A percentile compares a stretch with the other conserved stretches of the same genome.
Conservation (phyloP, 352 stramenopile species). For the Thalassiosira mediterranea region DNA sequence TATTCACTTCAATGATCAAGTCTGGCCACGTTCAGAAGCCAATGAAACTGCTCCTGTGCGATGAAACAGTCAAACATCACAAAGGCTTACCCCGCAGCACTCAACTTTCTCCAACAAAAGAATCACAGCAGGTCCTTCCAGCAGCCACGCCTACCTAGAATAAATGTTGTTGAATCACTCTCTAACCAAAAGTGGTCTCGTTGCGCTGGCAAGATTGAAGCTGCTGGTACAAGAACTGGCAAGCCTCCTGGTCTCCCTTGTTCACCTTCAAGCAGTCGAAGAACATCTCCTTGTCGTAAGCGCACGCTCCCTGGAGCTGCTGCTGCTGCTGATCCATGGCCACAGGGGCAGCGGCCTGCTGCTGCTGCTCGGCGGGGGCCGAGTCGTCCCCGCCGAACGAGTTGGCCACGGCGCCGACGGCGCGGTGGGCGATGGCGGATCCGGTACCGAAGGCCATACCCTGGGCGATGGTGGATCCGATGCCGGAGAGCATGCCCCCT, state of each 20-base stretch:
- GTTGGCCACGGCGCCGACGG: constrained; percentile 77
- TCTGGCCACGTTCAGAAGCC: too few species aligned
- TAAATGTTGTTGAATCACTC: too few species aligned
- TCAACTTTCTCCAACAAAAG: too few species aligned
- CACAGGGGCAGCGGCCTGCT: constrained; percentile 11
- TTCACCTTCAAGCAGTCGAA: constrained; percentile 84
- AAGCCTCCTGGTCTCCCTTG: constrained; percentile 79
- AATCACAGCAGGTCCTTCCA: too few species aligned
- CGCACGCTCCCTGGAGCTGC: constrained; percentile 62
- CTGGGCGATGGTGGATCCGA: constrained; percentile 93
- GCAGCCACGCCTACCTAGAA: too few species aligned
- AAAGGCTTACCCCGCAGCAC: too few species aligned
- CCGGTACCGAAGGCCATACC: constrained; percentile 96
- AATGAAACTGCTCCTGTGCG: too few species aligned
- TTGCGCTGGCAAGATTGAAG: constrained; percentile 79
- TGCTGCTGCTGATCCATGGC: constrained; percentile 30
- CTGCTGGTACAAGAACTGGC: constrained; percentile 80
- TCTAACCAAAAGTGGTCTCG: constrained; percentile 66
- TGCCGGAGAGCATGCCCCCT: constrained; percentile 90
- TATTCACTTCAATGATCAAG: too few species aligned
- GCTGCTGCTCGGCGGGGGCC: constrained; percentile 27
- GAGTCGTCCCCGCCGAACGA: constrained; percentile 63
- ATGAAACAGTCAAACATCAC: too few species aligned
- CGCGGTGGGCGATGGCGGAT: constrained; percentile 92
- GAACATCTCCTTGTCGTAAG: constrained; percentile 83